phyloP scores from a whole-genome alignment of 2,329 filamentous ascomycete genomes.

The Proliferodiscus dingleyae region DNA sequence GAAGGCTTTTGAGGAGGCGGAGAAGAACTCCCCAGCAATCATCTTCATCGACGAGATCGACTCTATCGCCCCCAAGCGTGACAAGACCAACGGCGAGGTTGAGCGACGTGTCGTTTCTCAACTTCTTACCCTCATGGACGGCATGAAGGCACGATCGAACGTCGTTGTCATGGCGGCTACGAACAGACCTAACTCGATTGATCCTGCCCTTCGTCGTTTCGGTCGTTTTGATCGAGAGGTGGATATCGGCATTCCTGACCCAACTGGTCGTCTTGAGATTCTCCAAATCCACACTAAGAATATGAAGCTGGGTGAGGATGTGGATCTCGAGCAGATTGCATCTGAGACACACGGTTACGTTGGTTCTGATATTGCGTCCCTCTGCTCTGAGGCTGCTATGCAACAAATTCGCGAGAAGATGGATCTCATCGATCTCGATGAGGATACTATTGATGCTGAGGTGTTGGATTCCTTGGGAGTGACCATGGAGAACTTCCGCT shows the following conservation, averaged over 20 bases:
- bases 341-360: slow-evolving; percentile 98
- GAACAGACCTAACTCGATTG: slow-evolving; percentile 97
- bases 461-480: slow-evolving; percentile 97
- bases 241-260: slow-evolving; percentile 96
- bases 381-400: slow-evolving; percentile 99
- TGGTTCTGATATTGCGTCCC: slow-evolving; percentile 94
- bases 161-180: slow-evolving; percentile 99
- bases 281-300: slow-evolving; percentile 99
- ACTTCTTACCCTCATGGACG: slow-evolving; percentile 95
- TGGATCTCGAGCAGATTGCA: slow-evolving; percentile 94
- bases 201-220: slow-evolving; percentile 94
- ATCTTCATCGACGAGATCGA: slow-evolving; percentile 99
- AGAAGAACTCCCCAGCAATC: slow-evolving; percentile 98
- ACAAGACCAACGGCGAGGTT: slow-evolving; percentile 99
- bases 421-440: slow-evolving; percentile 97
- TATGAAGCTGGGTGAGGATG: slow-evolving; percentile 98
- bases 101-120: slow-evolving; percentile 98
- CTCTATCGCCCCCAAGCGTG: slow-evolving; percentile 98
- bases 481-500: slow-evolving; percentile 99
- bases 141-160: slow-evolving; percentile 99
- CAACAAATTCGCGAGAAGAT: slow-evolving; percentile 99
- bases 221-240: slow-evolving; percentile 99
- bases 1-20: slow-evolving; percentile 98
- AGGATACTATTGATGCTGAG: slow-evolving; percentile 98
- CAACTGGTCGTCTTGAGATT: slow-evolving; percentile 96